Base-by-base conservation (phyloP, 129 eudicot genomes). In the Daucus carota region DNA sequence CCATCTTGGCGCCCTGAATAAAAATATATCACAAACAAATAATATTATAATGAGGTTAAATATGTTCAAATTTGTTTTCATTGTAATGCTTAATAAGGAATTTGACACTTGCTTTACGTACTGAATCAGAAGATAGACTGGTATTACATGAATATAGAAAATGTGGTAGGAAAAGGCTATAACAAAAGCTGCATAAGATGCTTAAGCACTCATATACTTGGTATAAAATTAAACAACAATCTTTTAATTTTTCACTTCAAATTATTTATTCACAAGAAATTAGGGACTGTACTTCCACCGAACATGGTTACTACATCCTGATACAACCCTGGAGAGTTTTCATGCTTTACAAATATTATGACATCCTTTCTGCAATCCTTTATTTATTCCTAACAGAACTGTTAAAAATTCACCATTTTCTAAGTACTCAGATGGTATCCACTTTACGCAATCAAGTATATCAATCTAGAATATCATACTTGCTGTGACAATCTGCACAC, bases 1-100 rank as follows among this genome's bases (percentile, higher is more conserved):
- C 97, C 97, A 92, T 77, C 97, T 80, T 73, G 96, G 97, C 41
- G 92, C 96, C 88, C 97, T 89, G 91, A 29, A 73, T 24, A 82
- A 13, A 45, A n/a, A n/a, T 29, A 57, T 10, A 52, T 38, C 29
- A 41, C 46, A 28, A 57, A 36, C 13, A 20, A 31, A 47, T 3
- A 48, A 22, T 38, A 48, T 50, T 78, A n/a, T 2, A 15, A 48
- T 48, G 17, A 66, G 20, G 43, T n/a, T 48, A 22, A 46, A 48
- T 34, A n/a, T 74, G 47, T 13, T 17, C 20, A 28, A 33, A 3
- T 11, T 26, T 50, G 42, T 50, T 31, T 31, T 50, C 14, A 38
- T 34, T 15, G 31, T 48, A 73, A 48, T 31, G 63, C 67, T 18
- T 10, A 47, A 18, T 1, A 15, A 50, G 34, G 29, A 34, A 38